These are phyloP conservation scores for Penicillium sp. DNA, from an alignment of 2,329 filamentous ascomycete genomes.

Conservation along the genomic window DNA sequence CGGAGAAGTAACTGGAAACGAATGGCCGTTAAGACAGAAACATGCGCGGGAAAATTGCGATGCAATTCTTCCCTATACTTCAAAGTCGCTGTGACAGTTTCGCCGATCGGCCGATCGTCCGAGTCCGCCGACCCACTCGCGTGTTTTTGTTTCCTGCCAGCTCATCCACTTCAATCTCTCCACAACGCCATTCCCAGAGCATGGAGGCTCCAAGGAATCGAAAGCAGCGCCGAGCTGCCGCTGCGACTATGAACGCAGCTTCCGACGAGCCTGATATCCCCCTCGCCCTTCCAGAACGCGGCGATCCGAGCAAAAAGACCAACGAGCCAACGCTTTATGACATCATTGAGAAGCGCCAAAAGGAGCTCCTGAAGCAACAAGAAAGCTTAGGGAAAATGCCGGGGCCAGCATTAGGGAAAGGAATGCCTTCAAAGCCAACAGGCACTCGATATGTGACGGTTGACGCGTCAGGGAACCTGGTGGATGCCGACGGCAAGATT, in stretches of 20 bases:
- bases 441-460: slow-evolving; percentile 42
- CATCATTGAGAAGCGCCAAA: slow-evolving; percentile 50
- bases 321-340: slow-evolving; percentile 48
- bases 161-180: slow-evolving; percentile 3
- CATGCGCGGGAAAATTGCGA: neutral
- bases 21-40: neutral
- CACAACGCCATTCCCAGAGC: neutral
- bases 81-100: neutral
- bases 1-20: neutral
- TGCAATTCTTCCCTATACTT: neutral
- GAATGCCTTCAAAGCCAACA: slow-evolving; percentile 14
- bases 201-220: slow-evolving; percentile 43
- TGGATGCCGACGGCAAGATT: slow-evolving; percentile 24
- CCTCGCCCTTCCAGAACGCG: slow-evolving; percentile 27
- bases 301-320: slow-evolving; percentile 32
- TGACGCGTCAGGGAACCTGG: slow-evolving; percentile 32
- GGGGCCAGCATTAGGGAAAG: neutral
- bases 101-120: slow-evolving; percentile 5
- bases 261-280: slow-evolving; percentile 22
- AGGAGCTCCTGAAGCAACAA: slow-evolving; percentile 32
- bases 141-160: slow-evolving; percentile 13
- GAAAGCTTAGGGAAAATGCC: slow-evolving; percentile 7
- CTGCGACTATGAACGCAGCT: slow-evolving; percentile 24
- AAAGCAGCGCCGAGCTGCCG: slow-evolving; percentile 46
- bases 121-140: slow-evolving; percentile 10